These are phyloP conservation scores for Inonotus obliquus DNA, from an alignment of 1,284 basidiomycete species.

Conservation along the genomic window DNA sequence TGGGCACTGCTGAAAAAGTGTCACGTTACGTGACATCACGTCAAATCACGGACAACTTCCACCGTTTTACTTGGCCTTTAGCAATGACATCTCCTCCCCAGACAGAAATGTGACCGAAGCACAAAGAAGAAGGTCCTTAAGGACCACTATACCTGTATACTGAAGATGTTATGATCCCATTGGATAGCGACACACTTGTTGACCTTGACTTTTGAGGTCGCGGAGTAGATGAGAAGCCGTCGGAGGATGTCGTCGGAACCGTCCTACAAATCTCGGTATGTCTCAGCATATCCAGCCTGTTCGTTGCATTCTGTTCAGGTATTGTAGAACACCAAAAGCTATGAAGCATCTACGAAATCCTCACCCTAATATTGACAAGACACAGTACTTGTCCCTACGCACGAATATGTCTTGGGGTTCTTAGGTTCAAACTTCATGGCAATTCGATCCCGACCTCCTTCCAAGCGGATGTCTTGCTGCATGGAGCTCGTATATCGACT, in stretches of 20 bases:
- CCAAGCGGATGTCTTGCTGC: neutral
- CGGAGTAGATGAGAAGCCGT: constrained; percentile 22
- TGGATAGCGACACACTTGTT: constrained; percentile 34
- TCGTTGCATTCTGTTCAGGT: constrained; percentile 83
- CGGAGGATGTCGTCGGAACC: constrained; percentile 61
- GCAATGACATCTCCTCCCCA: no score
- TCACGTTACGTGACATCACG: no score
- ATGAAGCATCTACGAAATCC: constrained; percentile 67
- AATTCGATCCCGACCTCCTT: constrained; percentile 19
- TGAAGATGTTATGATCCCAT: constrained; percentile 18
- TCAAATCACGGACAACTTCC: no score
- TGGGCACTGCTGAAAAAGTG: no score
- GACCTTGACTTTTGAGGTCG: constrained; percentile 29
- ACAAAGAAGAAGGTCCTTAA: no score
- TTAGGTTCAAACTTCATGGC: constrained; percentile 77
- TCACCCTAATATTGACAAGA: constrained; percentile 78
- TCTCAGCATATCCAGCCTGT: constrained; percentile 17
- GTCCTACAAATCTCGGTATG: constrained; percentile 73
- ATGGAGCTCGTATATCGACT: constrained; percentile 77
- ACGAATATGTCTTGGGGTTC: neutral
- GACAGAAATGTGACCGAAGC: no score
- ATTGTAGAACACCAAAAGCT: constrained; percentile 79
- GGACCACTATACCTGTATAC: no score
- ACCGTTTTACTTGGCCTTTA: no score
- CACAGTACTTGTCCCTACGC: constrained; percentile 56